These are phyloP conservation scores for Petunia secreta DNA, from an alignment of 257 asterid genomes.

Conservation along the genomic window DNA sequence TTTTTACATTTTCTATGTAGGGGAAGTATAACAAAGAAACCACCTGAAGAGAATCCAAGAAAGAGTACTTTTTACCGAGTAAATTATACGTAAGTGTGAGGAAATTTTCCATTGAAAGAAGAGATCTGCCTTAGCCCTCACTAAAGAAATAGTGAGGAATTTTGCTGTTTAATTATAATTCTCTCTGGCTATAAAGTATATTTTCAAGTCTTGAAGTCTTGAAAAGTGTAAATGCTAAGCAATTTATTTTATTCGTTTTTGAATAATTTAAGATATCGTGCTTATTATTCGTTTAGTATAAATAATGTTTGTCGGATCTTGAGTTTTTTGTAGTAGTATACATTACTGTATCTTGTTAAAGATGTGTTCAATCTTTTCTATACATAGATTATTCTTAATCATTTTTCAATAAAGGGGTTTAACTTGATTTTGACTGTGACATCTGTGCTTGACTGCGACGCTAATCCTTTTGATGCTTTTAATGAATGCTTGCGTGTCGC, in stretches of 20 bases:
- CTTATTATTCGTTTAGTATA: background rate
- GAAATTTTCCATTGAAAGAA: background rate
- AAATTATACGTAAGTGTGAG: background rate
- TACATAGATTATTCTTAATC: background rate
- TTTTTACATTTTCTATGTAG: background rate
- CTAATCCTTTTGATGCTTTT: constrained; percentile 17
- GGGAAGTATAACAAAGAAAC: background rate
- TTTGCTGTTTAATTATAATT: constrained; percentile 8
- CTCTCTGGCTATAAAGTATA: background rate
- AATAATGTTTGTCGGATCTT: background rate
- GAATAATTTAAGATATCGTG: background rate
- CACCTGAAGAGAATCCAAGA: background rate
- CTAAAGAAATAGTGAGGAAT: background rate
- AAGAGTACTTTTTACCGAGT: background rate
- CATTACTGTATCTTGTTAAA: background rate
- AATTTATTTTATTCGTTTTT: background rate
- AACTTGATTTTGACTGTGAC: background rate
- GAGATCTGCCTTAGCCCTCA: no score
- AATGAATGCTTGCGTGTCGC: background rate
- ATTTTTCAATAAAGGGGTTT: background rate
- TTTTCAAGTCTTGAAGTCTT: background rate
- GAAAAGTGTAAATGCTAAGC: constrained; percentile 16
- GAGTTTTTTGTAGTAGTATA: background rate
- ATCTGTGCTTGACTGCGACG: background rate
- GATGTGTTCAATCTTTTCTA: background rate